Evolutionary conservation across 345 rosid genomes (phyloP).

Genomic region (Syzygium grande): DNA sequence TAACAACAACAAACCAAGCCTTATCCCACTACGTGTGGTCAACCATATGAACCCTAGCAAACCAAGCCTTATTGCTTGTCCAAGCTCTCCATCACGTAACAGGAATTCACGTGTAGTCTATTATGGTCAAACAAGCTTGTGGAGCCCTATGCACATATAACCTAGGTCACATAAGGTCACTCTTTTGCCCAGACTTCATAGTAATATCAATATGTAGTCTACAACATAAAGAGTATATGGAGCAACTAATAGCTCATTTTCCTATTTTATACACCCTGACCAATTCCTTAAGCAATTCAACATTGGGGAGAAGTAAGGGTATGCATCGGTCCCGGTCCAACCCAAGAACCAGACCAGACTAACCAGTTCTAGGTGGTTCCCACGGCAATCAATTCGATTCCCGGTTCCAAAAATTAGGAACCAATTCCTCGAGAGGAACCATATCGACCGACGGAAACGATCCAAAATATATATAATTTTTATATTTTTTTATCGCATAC

Average conservation of each 20-base stretch:
- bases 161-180: neutral
- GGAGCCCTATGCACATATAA: neutral
- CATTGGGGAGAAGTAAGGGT: neutral
- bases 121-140: neutral
- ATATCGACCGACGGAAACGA: too few relatives aligned
- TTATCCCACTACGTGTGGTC: neutral
- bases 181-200: neutral
- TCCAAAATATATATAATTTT: too few relatives aligned
- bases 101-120: neutral
- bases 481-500: too few relatives aligned
- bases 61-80: neutral
- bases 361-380: too few relatives aligned
- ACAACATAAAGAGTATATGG: neutral
- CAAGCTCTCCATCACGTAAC: neutral
- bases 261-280: neutral
- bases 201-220: neutral
- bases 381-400: too few relatives aligned
- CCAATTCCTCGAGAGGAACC: too few relatives aligned
- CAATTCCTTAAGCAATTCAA: neutral
- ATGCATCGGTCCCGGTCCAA: too few relatives aligned
- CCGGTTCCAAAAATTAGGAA: too few relatives aligned
- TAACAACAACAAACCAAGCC: neutral
- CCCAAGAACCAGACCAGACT: too few relatives aligned
- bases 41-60: neutral
- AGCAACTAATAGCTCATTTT: neutral